Conservation (phyloP, 106 monocot species). For the Xerophyta viscosa region DNA sequence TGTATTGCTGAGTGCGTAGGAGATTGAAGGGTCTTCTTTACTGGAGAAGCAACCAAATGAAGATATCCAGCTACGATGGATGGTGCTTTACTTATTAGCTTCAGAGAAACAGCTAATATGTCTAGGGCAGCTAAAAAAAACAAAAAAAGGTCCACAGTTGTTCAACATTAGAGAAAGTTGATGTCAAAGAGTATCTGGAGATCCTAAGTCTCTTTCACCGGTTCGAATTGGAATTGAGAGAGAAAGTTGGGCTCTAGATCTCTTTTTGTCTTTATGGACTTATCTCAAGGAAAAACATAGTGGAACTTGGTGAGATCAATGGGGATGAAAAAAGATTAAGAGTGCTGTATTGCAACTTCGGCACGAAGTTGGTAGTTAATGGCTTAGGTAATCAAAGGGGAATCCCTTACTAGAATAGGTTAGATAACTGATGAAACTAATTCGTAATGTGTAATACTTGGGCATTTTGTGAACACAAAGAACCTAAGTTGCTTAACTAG, state of each 20-base stretch:
- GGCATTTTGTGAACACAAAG: too few relatives aligned
- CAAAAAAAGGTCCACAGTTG: conserved; percentile 25
- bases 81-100: conserved; percentile 86
- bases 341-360: conserved; percentile 42
- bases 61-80: conserved; percentile 96
- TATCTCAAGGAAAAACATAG: conserved; percentile 41
- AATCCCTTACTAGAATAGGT: conserved; percentile 51
- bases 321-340: conserved; percentile 53
- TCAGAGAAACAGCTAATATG: conserved; percentile 92
- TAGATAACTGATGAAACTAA: conserved; percentile 19
- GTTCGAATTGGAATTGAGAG: conserved; percentile 41
- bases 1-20: conserved; percentile 74
- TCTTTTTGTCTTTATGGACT: conserved; percentile 57
- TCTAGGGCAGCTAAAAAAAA: conserved; percentile 36
- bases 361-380: conserved; percentile 56
- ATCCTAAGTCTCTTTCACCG: conserved; percentile 39
- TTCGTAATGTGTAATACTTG: too few relatives aligned
- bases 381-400: conserved; percentile 51
- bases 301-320: conserved; percentile 43
- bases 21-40: conserved; percentile 83
- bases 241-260: conserved; percentile 29
- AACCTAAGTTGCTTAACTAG: too few relatives aligned
- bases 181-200: conserved; percentile 20
- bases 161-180: background rate
- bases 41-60: conserved; percentile 91